Conservation (phyloP, 2,329 filamentous ascomycete genomes). For the Coleophoma crateriformis region DNA sequence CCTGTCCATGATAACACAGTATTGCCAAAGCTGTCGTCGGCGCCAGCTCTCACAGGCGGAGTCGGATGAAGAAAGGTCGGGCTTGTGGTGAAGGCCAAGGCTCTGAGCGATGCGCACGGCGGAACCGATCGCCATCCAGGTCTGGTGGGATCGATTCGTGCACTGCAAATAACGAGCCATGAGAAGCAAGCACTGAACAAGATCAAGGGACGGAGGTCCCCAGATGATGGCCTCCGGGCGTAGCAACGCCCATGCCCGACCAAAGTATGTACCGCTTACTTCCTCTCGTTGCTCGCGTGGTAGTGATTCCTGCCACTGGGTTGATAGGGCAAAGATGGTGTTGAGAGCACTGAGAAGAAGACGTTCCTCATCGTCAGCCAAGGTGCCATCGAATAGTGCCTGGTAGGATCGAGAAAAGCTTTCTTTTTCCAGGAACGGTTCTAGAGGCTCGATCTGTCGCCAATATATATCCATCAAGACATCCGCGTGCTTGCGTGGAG, state of each 20-base stretch:
- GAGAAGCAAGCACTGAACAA: conserved; percentile 40
- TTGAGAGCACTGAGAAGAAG: conserved; percentile 40
- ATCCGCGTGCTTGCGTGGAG: conserved; percentile 38
- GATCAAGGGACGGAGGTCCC: conserved; percentile 34
- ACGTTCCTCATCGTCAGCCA: conserved; percentile 31
- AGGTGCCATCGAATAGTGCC: conserved; percentile 33
- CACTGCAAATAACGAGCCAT: conserved; percentile 44
- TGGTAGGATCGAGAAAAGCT: conserved; percentile 33
- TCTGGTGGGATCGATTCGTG: conserved; percentile 39
- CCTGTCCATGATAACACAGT: conserved; percentile 33
- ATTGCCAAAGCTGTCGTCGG: conserved; percentile 29
- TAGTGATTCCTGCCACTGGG: conserved; percentile 36
- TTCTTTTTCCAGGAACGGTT: conserved; percentile 36
- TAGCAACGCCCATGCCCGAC: conserved; percentile 34
- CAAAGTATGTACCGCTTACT: conserved; percentile 35
- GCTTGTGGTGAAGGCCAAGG: conserved; percentile 35
- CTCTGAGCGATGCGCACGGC: conserved; percentile 41
- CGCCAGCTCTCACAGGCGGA: conserved; percentile 21
- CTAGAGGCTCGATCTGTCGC: conserved; percentile 39
- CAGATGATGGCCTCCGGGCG: conserved; percentile 32
- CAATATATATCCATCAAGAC: conserved; percentile 39
- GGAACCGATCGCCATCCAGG: conserved; percentile 42
- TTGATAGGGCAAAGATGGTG: conserved; percentile 39
- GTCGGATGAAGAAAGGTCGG: conserved; percentile 28
- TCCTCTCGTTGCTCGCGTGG: conserved; percentile 32